A percentile compares a stretch with the other conserved stretches of the same genome.
These are phyloP conservation scores for Sporothrix schenckii DNA, from an alignment of 2,329 filamentous ascomycete species.

Conservation along the genomic window DNA sequence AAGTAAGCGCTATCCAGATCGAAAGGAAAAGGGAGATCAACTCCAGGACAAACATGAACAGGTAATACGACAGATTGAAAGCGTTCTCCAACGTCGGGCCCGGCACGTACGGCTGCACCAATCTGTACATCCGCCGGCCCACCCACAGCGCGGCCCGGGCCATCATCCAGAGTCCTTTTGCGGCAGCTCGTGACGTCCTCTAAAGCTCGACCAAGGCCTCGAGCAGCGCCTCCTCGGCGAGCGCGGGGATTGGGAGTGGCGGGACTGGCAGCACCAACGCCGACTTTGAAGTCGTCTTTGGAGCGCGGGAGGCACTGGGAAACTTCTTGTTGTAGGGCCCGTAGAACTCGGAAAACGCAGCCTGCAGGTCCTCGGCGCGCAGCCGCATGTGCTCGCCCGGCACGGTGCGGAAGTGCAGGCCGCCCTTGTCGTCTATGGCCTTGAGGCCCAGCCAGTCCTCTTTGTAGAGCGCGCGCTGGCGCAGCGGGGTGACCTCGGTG, in stretches of 20 bases:
- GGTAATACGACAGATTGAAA: neutral
- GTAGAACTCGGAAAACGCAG: conserved; percentile 69
- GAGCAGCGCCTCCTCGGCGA: too few relatives aligned
- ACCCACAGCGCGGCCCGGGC: neutral
- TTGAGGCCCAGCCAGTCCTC: conserved; percentile 94
- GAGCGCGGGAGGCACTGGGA: conserved; percentile 33
- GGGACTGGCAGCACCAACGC: too few relatives aligned
- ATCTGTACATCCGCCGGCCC: neutral
- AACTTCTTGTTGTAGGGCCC: conserved; percentile 54
- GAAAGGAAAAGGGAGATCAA: neutral
- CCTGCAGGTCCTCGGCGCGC: conserved; percentile 64
- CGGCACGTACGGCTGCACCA: neutral
- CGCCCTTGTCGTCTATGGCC: conserved; percentile 75
- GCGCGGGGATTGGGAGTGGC: too few relatives aligned
- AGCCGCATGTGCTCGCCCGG: conserved; percentile 85
- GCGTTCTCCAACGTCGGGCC: neutral
- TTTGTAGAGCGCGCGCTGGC: conserved; percentile 72
- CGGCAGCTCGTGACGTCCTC: too few relatives aligned
- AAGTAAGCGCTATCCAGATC: neutral
- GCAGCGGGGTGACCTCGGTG: conserved; percentile 67
- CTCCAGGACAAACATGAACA: neutral
- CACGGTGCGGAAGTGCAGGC: conserved; percentile 71
- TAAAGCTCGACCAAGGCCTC: neutral
- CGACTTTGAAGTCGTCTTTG: too few relatives aligned
- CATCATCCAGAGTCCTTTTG: conserved; percentile 27